Evolutionary conservation across 108 stramenopile species (phyloP), one percentile per base, ranked within the genome.

Genomic region (Conticribra weissflogii): DNA sequence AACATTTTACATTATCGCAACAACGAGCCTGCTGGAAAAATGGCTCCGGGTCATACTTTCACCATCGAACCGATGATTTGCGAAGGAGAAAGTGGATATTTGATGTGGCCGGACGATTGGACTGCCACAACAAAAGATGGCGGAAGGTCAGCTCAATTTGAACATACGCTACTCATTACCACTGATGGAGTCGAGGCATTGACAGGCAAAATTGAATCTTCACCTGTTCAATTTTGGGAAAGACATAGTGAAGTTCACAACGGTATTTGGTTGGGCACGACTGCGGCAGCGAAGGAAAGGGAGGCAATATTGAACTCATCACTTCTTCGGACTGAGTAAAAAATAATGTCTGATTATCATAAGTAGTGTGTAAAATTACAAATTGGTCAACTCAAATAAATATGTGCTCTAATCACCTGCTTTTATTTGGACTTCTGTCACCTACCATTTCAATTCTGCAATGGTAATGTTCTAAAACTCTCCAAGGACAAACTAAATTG

Each of bases 61-160:
- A 99, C 99, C n/a, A 99, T 99, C 63, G 99, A 99, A 77, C 99
- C 99, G 1, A 98, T 99, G 98, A 98, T 99, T 66, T 96, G 95
- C 61, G 96, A 98, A 72, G 98, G 97, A 17, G 50, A 62, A 1
- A 51, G 36, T 16, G 52, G 76, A 48, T 32, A 55, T 52, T 75
- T 86, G 22, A 72, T 85, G 68, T 99, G 99, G 98, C 87, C 92
- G n/a, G 99, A 99, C 81, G 91, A 94, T 62, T 99, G 99, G 99
- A 99, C 99, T 21, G 96, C 92, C 0, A 91, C 91, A 4, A 96
- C 96, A 9, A 65, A 56, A 17, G 93, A 96, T 76, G 96, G 96
- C 1, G 72, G 74, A 24, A 80, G 90, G 34, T 91, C 90, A 46
- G 95, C 97, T 16, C 97, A 97, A 76, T 97, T 97, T 68, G 97